Evolutionary conservation across 2,329 filamentous ascomycete genomes (phyloP).

Genomic region (Lithohypha guttulata): DNA sequence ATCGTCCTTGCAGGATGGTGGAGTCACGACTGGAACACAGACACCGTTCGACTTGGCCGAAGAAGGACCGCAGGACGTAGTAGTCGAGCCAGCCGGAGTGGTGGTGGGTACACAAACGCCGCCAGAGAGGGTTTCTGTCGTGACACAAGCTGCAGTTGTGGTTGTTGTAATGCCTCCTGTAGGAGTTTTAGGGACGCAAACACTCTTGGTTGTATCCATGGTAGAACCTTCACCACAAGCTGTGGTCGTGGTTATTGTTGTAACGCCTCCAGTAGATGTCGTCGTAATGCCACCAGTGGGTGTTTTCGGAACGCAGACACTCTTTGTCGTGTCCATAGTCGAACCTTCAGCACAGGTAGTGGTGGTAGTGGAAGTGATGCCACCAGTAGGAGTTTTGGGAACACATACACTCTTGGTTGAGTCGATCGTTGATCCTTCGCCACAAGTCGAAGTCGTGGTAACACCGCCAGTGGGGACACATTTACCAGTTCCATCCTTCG

Average conservation of each 20-base stretch:
- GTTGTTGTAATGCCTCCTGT: slow-evolving; percentile 7
- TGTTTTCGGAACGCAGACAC: background rate
- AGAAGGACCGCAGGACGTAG: slow-evolving; percentile 1
- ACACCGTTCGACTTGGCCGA: background rate
- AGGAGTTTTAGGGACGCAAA: slow-evolving; percentile 2
- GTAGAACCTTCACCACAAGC: background rate
- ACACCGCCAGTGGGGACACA: background rate
- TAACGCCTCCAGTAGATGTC: background rate
- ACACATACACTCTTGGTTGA: slow-evolving; percentile 2
- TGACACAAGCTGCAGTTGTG: background rate
- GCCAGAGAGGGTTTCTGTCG: background rate
- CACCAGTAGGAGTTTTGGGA: slow-evolving; percentile 4
- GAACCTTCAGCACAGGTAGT: background rate
- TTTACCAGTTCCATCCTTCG: background rate
- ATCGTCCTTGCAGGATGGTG: background rate
- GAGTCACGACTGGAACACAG: background rate
- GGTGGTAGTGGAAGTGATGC: slow-evolving; percentile 1
- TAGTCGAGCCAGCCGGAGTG: slow-evolving; percentile 16
- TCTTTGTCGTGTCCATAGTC: background rate
- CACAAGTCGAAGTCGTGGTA: background rate
- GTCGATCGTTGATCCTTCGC: background rate
- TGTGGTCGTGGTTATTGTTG: slow-evolving; percentile 5
- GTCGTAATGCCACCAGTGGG: slow-evolving; percentile 6
- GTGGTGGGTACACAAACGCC: slow-evolving; percentile 15
- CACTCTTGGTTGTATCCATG: slow-evolving; percentile 1